Evolutionary conservation across 2,329 filamentous ascomycete genomes (phyloP).

Genomic region (Biscogniauxia marginata): DNA sequence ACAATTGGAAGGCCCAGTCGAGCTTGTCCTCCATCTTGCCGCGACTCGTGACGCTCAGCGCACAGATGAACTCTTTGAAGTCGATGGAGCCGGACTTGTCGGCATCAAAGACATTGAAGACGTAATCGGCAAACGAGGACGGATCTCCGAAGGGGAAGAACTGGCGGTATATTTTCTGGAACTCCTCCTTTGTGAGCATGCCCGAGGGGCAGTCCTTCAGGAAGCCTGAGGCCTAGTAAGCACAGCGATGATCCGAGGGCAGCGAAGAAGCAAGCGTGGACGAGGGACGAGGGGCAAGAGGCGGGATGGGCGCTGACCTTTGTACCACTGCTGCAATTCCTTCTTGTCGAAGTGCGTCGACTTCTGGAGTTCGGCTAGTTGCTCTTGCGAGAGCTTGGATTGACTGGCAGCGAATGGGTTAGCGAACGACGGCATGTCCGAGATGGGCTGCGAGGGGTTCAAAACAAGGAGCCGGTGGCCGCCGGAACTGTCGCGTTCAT

Average conservation of each 20-base stretch:
- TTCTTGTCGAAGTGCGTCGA: constrained; percentile 99
- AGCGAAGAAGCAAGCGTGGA: constrained; percentile 2
- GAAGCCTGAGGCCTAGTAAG: constrained; percentile 63
- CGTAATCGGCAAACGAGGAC: constrained; percentile 95
- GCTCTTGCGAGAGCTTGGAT: constrained; percentile 95
- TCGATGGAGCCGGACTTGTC: constrained; percentile 98
- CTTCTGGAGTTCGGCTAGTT: constrained; percentile 92
- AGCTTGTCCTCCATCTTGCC: constrained; percentile 99
- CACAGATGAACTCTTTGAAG: constrained; percentile 99
- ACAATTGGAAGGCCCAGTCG: constrained; percentile 98
- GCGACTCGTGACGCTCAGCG: constrained; percentile 90
- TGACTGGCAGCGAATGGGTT: constrained; percentile 58
- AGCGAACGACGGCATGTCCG: constrained; percentile 4
- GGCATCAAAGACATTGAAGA: constrained; percentile 98
- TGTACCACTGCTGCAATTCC: constrained; percentile 99
- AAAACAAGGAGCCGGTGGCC: background rate
- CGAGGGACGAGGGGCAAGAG: background rate
- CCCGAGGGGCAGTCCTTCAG: constrained; percentile 97
- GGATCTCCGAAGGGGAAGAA: constrained; percentile 99
- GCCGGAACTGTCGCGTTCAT: constrained; percentile 5
- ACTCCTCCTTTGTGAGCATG: constrained; percentile 96
- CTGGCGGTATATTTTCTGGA: constrained; percentile 99
- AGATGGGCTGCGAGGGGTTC: background rate
- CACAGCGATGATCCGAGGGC: constrained; percentile 1
- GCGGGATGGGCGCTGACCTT: constrained; percentile 61